Conservation (phyloP, 768 basidiomycete species). For the Hericium alpestre region DNA sequence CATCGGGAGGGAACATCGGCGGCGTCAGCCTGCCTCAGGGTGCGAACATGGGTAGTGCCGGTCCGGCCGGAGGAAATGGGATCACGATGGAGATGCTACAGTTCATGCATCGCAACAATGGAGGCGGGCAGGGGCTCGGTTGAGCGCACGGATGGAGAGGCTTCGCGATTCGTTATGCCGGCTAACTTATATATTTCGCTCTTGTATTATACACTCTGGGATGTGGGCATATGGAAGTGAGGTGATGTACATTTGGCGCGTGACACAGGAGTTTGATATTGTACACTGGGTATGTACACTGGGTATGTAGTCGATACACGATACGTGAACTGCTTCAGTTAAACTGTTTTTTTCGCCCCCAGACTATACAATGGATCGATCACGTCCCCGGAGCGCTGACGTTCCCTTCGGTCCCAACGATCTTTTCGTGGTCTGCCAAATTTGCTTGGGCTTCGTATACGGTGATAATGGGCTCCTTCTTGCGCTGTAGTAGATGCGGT, state of each 20-base stretch:
- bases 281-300: not conserved
- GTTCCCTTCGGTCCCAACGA: conserved; percentile 64
- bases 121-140: conserved; percentile 4
- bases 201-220: not conserved
- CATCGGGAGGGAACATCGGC: not conserved
- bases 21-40: conserved; percentile 6
- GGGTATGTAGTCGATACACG: not conserved
- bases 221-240: too few relatives aligned
- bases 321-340: not conserved
- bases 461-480: conserved; percentile 66
- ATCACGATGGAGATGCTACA: conserved; percentile 9
- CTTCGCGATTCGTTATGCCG: too few relatives aligned
- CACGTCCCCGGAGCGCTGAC: conserved; percentile 36
- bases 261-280: not conserved
- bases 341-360: too few relatives aligned
- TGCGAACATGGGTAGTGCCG: conserved; percentile 1
- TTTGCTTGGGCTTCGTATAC: conserved; percentile 87
- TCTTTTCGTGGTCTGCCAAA: conserved; percentile 78
- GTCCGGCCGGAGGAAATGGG: not conserved
- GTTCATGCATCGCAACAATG: conserved; percentile 9
- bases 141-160: not conserved
- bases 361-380: too few relatives aligned
- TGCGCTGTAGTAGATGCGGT: too few relatives aligned
- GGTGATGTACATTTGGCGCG: too few relatives aligned
- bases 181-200: not conserved